Percentiles rank a stretch among this genome's conserved stretches.
Evolutionary conservation across 306 rosid genomes (phyloP).

Genomic region (Hippophae gyantsensis): DNA sequence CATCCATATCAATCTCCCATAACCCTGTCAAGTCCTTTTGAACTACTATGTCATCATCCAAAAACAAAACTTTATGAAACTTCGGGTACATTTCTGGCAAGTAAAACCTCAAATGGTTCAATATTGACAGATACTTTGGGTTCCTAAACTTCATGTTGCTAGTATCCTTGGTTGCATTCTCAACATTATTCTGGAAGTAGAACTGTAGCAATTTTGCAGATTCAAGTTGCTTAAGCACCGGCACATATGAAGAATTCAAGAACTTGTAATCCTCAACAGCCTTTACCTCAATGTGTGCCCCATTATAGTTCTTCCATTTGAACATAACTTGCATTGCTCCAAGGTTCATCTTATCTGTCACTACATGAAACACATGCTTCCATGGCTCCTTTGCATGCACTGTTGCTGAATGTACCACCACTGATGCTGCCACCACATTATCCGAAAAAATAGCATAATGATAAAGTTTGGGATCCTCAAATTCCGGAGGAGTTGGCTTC

Average conservation of each 20-base stretch:
- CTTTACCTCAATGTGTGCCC: conserved; percentile 68
- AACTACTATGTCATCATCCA: conserved; percentile 82
- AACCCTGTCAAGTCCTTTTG: conserved; percentile 77
- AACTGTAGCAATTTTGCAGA: conserved; percentile 60
- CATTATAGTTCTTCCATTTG: conserved; percentile 58
- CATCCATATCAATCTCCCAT: conserved; percentile 81
- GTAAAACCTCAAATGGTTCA: conserved; percentile 79
- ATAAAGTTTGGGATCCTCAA: conserved; percentile 68
- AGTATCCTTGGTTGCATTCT: conserved; percentile 79
- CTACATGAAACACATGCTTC: conserved; percentile 86
- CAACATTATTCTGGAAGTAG: conserved; percentile 78
- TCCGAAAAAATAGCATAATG: conserved; percentile 80
- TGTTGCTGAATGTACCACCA: conserved; percentile 73
- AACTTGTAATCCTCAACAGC: conserved; percentile 85
- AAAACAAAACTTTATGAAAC: conserved; percentile 58
- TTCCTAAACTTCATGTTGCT: conserved; percentile 85
- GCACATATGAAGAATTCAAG: conserved; percentile 70
- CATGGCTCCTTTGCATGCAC: conserved; percentile 73
- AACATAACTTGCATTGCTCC: conserved; percentile 94
- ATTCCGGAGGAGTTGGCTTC: conserved; percentile 41
- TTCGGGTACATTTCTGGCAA: conserved; percentile 81
- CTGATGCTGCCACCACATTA: conserved; percentile 73
- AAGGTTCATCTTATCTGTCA: conserved; percentile 84
- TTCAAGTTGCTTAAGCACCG: conserved; percentile 67
- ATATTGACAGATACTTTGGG: conserved; percentile 67